Evolutionary conservation across 2,329 filamentous ascomycete genomes (phyloP).

Genomic region (Tolypocladium sp.): DNA sequence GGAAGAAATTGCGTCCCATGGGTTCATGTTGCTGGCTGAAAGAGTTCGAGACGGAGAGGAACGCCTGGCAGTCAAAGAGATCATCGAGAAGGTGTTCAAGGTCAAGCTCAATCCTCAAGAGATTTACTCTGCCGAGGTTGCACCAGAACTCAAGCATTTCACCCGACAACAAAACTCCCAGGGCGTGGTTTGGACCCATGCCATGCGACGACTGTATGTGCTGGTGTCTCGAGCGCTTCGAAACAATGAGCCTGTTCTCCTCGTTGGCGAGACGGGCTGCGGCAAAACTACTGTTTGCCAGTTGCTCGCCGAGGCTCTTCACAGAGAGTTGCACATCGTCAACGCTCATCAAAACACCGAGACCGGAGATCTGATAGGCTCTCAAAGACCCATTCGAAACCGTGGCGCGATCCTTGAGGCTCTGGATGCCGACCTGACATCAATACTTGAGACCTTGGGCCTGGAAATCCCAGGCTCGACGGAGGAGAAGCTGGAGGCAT

Average conservation of each 20-base stretch:
- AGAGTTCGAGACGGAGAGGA: constrained; percentile 89
- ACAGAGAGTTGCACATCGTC: constrained; percentile 73
- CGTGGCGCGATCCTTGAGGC: constrained; percentile 61
- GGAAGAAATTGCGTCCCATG: constrained; percentile 82
- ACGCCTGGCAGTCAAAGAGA: constrained; percentile 69
- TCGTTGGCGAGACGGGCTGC: constrained; percentile 94
- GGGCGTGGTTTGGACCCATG: constrained; percentile 84
- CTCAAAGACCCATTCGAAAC: constrained; percentile 85
- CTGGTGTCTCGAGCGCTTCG: constrained; percentile 78
- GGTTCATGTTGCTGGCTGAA: constrained; percentile 93
- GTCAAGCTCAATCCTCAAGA: constrained; percentile 66
- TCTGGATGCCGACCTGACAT: constrained; percentile 51
- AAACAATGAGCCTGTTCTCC: constrained; percentile 86
- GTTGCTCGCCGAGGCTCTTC: constrained; percentile 72
- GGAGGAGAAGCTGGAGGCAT: constrained; percentile 48
- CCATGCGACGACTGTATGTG: constrained; percentile 86
- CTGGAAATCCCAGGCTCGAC: constrained; percentile 31
- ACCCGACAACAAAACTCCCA: constrained; percentile 40
- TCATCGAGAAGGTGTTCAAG: constrained; percentile 87
- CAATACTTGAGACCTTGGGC: constrained; percentile 32
- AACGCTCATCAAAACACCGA: constrained; percentile 99
- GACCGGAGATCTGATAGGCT: constrained; percentile 93
- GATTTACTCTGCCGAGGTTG: constrained; percentile 58
- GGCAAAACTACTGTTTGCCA: constrained; percentile 97
- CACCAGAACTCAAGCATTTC: constrained; percentile 45